Evolutionary conservation across 805 yeast species (phyloP).

Genomic region (Ogataea degrootiae): DNA sequence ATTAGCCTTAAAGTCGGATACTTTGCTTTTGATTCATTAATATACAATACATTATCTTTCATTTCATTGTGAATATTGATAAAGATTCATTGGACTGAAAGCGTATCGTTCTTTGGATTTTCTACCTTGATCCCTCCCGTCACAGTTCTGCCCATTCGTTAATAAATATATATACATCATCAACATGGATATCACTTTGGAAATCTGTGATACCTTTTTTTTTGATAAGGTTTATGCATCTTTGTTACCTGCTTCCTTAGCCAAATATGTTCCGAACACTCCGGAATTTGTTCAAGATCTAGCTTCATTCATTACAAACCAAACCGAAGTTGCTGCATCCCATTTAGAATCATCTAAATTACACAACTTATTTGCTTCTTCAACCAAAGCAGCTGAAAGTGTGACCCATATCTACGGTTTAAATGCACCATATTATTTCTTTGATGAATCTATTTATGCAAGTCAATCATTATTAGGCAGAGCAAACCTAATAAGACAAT

Average conservation of each 20-base stretch:
- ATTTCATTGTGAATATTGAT: no score
- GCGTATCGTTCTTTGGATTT: background rate
- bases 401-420: slow-evolving; percentile 38
- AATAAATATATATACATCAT: background rate
- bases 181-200: slow-evolving; percentile 87
- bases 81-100: no score
- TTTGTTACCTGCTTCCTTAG: slow-evolving; percentile 54
- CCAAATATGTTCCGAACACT: slow-evolving; percentile 28
- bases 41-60: no score
- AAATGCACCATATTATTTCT: slow-evolving; percentile 45
- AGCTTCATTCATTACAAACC: slow-evolving; percentile 19
- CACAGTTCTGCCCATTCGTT: background rate
- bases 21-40: no score
- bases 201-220: slow-evolving; percentile 64
- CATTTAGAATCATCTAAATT: slow-evolving; percentile 20
- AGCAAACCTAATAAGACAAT: slow-evolving; percentile 68
- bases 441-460: slow-evolving; percentile 53
- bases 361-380: slow-evolving; percentile 24
- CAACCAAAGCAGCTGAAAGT: slow-evolving; percentile 39
- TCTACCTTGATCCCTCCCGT: background rate
- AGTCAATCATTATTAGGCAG: slow-evolving; percentile 68
- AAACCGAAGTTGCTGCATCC: slow-evolving; percentile 20
- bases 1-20: no score
- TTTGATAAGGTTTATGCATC: slow-evolving; percentile 75
- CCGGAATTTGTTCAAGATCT: slow-evolving; percentile 21